A percentile compares a stretch with the other conserved stretches of the same genome.
phyloP scores from a whole-genome alignment of 371 early-diverging fungal genomes.

The Mucor saturninus region DNA sequence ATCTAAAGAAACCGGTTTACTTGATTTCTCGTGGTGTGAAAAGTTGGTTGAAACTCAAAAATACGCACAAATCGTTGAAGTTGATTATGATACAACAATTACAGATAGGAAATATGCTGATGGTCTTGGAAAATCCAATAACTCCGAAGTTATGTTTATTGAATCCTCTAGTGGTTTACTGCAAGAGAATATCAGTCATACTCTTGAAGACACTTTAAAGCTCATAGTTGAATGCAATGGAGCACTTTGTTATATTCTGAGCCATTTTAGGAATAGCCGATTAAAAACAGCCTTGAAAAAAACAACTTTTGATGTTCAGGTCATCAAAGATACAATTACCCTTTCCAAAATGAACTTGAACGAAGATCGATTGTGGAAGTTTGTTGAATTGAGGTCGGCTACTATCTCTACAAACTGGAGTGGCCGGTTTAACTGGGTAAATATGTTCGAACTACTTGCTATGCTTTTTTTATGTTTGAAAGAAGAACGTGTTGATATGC shows the following conservation, averaged over 20 bases:
- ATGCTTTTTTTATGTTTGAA: too few relatives aligned
- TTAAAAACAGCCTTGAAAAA: too few relatives aligned
- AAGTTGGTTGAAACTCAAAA: slow-evolving; percentile 5
- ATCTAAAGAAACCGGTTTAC: background rate
- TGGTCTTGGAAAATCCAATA: slow-evolving; percentile 16
- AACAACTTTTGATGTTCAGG: too few relatives aligned
- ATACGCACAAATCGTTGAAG: slow-evolving; percentile 1
- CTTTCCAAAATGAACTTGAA: slow-evolving; percentile 10
- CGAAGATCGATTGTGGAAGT: slow-evolving; percentile 6
- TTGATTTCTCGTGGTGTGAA: slow-evolving; percentile 26
- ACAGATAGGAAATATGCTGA: slow-evolving; percentile 16
- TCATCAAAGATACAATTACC: slow-evolving; percentile 12
- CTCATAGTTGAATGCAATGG: slow-evolving; percentile 15
- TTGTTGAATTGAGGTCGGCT: slow-evolving; percentile 13
- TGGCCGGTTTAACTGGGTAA: too few relatives aligned
- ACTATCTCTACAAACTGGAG: slow-evolving; percentile 1
- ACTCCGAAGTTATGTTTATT: slow-evolving; percentile 12
- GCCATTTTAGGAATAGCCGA: slow-evolving; percentile 10
- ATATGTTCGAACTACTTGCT: too few relatives aligned
- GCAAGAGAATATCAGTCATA: slow-evolving; percentile 12
- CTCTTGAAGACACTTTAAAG: slow-evolving; percentile 21
- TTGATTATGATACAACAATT: background rate
- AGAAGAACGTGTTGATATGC: too few relatives aligned
- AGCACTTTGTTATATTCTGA: slow-evolving; percentile 11
- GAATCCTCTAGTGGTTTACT: slow-evolving; percentile 11